Conservation (phyloP, 495 filamentous ascomycete species). For the Glutinoglossum americanum region DNA sequence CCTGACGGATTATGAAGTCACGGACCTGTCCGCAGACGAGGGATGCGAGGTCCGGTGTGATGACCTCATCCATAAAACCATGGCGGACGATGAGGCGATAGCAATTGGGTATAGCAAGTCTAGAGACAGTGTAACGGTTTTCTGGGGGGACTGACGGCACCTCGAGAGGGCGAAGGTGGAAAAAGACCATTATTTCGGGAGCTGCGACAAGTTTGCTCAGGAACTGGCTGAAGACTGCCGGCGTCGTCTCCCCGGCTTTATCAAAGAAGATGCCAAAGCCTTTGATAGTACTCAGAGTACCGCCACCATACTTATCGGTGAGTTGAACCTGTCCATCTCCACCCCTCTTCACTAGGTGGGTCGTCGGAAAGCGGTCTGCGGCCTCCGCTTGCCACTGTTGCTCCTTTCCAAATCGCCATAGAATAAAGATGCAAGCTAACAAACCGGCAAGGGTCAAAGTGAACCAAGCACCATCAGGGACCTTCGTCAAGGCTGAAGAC, state of each 20-base stretch:
- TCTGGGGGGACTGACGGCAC: slow-evolving; percentile 16
- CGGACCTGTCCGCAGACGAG: slow-evolving; percentile 38
- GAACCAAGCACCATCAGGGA: slow-evolving; percentile 56
- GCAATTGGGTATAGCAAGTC: slow-evolving; percentile 29
- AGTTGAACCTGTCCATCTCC: slow-evolving; percentile 4
- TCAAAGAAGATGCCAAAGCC: slow-evolving; percentile 20
- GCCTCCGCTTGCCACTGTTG: slow-evolving; percentile 51
- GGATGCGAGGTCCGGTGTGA: slow-evolving; percentile 36
- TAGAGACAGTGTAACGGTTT: slow-evolving; percentile 25
- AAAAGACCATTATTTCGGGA: slow-evolving; percentile 15
- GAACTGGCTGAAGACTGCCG: slow-evolving; percentile 15
- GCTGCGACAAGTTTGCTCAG: slow-evolving; percentile 13
- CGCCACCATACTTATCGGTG: not conserved
- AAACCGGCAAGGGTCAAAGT: slow-evolving; percentile 38
- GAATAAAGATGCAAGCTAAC: slow-evolving; percentile 34
- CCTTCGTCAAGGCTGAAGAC: slow-evolving; percentile 42
- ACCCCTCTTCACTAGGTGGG: slow-evolving; percentile 12
- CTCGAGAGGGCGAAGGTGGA: slow-evolving; percentile 15
- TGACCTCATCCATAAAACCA: slow-evolving; percentile 47
- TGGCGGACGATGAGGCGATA: slow-evolving; percentile 48
- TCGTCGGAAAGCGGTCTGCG: slow-evolving; percentile 14
- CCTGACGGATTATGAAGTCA: slow-evolving; percentile 20
- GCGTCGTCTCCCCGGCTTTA: slow-evolving; percentile 15
- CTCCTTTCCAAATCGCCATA: slow-evolving; percentile 59
- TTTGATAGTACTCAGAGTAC: slow-evolving; percentile 7